Conservation (phyloP, 257 asterid genomes). For the Salvia rosmarinus region DNA sequence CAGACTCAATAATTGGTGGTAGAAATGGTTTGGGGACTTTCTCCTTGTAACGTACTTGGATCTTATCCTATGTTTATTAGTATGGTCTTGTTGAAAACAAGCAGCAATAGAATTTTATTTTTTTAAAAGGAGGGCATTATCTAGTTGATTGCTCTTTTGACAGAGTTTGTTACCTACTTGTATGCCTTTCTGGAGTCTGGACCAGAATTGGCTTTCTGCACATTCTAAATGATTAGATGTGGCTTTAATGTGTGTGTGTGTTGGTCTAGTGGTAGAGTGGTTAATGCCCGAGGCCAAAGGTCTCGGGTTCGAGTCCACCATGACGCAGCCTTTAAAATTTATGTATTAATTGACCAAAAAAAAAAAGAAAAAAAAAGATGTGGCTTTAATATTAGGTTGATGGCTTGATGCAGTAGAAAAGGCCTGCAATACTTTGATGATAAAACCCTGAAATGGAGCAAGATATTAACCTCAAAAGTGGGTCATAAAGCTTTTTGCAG, state of each 20-base stretch:
- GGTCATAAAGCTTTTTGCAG: conserved; percentile 12
- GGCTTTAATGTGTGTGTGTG: too few species aligned
- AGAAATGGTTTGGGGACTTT: conserved; percentile 5
- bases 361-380: too few species aligned
- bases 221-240: background rate
- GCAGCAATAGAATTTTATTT: background rate
- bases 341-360: too few species aligned
- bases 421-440: background rate
- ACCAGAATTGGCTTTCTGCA: background rate
- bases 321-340: too few species aligned
- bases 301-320: too few species aligned
- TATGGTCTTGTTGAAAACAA: background rate
- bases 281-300: too few species aligned
- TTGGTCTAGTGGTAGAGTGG: too few species aligned
- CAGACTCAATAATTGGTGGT: conserved; percentile 1
- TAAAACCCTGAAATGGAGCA: conserved; percentile 1
- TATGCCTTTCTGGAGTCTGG: background rate
- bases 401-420: background rate
- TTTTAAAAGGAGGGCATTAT: conserved; percentile 1
- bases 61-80: background rate
- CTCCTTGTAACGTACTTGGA: conserved; percentile 26
- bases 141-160: background rate
- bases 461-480: background rate
- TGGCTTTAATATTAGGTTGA: background rate
- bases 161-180: background rate